Evolutionary conservation across 2,329 filamentous ascomycete species (phyloP).

Genomic region (Calonectria hawksworthii): DNA sequence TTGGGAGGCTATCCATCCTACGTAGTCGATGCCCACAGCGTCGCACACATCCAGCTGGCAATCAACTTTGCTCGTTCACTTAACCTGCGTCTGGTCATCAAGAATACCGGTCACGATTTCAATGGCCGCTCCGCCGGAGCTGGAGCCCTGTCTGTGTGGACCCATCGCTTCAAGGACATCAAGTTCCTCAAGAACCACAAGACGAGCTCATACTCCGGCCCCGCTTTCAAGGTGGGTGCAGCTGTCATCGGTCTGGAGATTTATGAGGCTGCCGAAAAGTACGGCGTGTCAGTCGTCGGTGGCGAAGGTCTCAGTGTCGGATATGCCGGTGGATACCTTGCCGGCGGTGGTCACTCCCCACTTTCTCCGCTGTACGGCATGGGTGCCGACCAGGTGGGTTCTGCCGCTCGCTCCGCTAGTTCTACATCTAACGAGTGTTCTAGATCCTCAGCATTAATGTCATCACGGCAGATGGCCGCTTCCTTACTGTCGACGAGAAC

Average conservation of each 20-base stretch:
- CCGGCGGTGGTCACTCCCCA: slow-evolving; percentile 40
- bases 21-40: slow-evolving; percentile 56
- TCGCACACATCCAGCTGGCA: slow-evolving; percentile 60
- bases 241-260: slow-evolving; percentile 68
- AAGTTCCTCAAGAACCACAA: slow-evolving; percentile 39
- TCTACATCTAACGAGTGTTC: neutral
- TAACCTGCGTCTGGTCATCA: slow-evolving; percentile 62
- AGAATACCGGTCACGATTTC: slow-evolving; percentile 65
- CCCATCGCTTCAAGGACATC: slow-evolving; percentile 64
- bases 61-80: slow-evolving; percentile 61
- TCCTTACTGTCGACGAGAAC: slow-evolving; percentile 30
- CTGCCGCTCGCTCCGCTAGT: no score
- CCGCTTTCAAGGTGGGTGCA: slow-evolving; percentile 68
- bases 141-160: slow-evolving; percentile 70
- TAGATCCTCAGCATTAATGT: slow-evolving; percentile 11
- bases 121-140: slow-evolving; percentile 69
- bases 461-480: slow-evolving; percentile 27
- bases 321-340: slow-evolving; percentile 38
- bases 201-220: slow-evolving; percentile 53
- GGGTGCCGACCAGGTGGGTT: slow-evolving; percentile 39
- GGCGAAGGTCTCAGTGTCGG: slow-evolving; percentile 60
- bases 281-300: slow-evolving; percentile 64
- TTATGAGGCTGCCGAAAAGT: slow-evolving; percentile 63
- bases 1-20: slow-evolving; percentile 60
- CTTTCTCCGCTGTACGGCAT: slow-evolving; percentile 36